Percentiles rank a stretch among this genome's conserved stretches.
phyloP scores from a whole-genome alignment of 2,329 filamentous ascomycete species.

The Incumbomyces delicatus region DNA sequence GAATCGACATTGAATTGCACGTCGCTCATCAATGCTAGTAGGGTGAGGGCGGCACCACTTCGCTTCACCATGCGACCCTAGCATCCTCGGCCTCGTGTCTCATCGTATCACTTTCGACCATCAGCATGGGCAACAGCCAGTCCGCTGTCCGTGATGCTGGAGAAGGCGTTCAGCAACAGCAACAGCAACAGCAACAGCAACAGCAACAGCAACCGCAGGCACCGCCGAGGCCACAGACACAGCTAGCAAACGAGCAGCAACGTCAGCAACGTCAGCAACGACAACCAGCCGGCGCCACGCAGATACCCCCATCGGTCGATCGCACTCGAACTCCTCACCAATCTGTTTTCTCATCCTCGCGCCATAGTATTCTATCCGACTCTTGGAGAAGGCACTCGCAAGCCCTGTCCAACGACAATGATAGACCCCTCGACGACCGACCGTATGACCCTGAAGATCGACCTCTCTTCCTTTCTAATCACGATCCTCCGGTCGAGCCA shows the following conservation, averaged over 20 bases:
- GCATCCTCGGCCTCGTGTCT: not conserved
- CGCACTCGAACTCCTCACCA: constrained; percentile 19
- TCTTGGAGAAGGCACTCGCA: constrained; percentile 6
- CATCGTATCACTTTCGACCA: not conserved
- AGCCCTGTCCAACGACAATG: not conserved
- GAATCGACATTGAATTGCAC: too few relatives aligned
- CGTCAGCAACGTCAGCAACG: not conserved
- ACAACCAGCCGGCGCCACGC: not conserved
- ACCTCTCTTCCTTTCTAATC: constrained; percentile 22
- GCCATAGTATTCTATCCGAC: constrained; percentile 3
- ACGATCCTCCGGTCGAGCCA: constrained; percentile 23
- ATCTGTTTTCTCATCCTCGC: constrained; percentile 13
- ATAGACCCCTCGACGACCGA: not conserved
- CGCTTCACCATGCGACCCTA: not conserved
- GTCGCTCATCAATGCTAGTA: too few relatives aligned
- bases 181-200: not conserved
- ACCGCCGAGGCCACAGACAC: not conserved
- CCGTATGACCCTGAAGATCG: constrained; percentile 29
- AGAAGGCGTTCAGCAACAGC: not conserved
- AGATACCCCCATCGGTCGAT: not conserved
- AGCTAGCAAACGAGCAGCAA: not conserved
- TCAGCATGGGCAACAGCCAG: constrained; percentile 6
- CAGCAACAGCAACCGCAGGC: not conserved
- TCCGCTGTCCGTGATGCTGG: not conserved
- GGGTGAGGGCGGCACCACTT: not conserved